Evolutionary conservation across 1,284 basidiomycete species (phyloP), one percentile per base, ranked within the genome.

Genomic region (Xerocomus nothofagi): DNA sequence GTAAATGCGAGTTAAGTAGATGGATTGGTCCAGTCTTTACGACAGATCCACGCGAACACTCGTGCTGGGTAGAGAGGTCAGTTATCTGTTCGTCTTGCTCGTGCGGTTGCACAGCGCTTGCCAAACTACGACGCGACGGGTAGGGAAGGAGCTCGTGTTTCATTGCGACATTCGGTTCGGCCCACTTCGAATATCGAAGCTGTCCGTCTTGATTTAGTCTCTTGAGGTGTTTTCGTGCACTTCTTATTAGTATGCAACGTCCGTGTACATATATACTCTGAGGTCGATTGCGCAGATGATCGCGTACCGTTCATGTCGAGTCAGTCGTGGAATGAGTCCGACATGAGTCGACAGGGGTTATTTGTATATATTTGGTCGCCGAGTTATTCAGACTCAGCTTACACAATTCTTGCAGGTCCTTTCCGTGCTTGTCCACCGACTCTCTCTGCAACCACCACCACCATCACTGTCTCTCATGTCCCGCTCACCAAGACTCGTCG

Each of bases 401-500:
- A n/a, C 31, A 29, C 41, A 24, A 41, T 49, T 57, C 38, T 38
- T 44, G 47, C 20, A 17, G n/a, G 24, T 44, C 34, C 38, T 50
- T 43, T 50, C 39, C 15, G 24, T 49, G 10, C 20, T 33, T 39
- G 36, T 51, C 29, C 34, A 43, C 38, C 40, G 23, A 34, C 45
- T 63, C 41, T 53, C 27, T 55, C 53, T 14, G 40, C 39, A 49
- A 65, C 65, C 55, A 47, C 40, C 55, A 47, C 40, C 53, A 61
- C 38, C 44, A 63, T 20, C 44, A 47, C 75, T 29, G 6, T 39
- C 42, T 77, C 76, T 68, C 68, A 52, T 67, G 62, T 73, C 79
- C 49, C 69, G 69, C 52, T 80, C 80, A 55, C 78, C 78, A 12
- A 75, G 81, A 68, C 77, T 91, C 54, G 80, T 93, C 58, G 88